Percentiles rank a stretch among this genome's conserved stretches.
Evolutionary conservation across 2,329 filamentous ascomycete species (phyloP).

Genomic region (Cercospora zeina): DNA sequence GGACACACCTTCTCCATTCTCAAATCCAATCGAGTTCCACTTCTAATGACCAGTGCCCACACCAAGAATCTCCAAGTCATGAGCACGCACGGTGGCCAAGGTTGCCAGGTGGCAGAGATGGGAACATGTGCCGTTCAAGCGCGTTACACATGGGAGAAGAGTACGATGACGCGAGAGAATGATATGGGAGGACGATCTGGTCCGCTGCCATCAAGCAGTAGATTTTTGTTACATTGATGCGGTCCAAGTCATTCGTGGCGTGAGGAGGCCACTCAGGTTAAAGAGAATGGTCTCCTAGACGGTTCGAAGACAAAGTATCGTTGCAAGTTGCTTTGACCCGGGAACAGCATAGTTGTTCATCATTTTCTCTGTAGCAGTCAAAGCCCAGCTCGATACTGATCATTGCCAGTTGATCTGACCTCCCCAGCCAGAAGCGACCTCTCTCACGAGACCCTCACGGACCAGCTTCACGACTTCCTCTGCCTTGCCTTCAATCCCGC

Average conservation of each 20-base stretch:
- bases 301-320: neutral
- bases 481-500: constrained; percentile 23
- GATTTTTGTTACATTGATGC: neutral
- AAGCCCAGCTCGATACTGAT: neutral
- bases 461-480: constrained; percentile 25
- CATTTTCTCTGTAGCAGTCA: neutral
- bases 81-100: neutral
- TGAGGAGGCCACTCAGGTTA: no score
- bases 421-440: constrained; percentile 31
- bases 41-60: neutral
- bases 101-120: neutral
- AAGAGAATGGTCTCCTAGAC: no score
- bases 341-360: neutral
- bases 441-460: constrained; percentile 26
- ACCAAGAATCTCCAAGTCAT: neutral
- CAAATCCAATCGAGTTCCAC: neutral
- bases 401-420: constrained; percentile 25
- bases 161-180: no score
- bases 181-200: neutral
- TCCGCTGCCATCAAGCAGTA: neutral
- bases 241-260: no score
- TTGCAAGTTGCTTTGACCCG: neutral
- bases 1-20: neutral
- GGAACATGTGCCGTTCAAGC: neutral
- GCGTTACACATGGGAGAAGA: no score